Evolutionary conservation across 805 yeast species (phyloP).

Genomic region (Wickerhamomyces subpelliculosus): DNA sequence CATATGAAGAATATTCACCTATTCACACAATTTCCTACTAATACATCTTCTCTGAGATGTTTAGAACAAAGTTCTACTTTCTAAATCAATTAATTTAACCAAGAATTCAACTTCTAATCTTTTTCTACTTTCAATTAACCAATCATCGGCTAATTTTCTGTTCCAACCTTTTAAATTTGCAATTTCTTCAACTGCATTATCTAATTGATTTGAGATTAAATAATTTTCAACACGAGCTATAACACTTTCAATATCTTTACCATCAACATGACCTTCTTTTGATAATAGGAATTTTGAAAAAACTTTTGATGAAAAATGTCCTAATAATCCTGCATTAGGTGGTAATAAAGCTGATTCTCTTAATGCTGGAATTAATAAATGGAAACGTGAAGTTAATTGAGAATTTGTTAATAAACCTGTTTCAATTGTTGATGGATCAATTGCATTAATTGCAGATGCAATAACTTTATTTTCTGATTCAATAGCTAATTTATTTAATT

Average conservation of each 20-base stretch:
- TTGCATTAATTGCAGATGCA: slow-evolving; percentile 36
- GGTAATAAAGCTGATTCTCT: slow-evolving; percentile 86
- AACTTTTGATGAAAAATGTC: slow-evolving; percentile 75
- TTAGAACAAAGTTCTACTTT: slow-evolving; percentile 41
- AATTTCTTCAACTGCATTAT: slow-evolving; percentile 88
- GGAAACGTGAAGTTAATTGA: slow-evolving; percentile 31
- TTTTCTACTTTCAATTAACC: slow-evolving; percentile 86
- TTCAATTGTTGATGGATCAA: slow-evolving; percentile 37
- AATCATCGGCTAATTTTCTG: slow-evolving; percentile 80
- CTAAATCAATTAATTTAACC: slow-evolving; percentile 60
- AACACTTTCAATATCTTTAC: slow-evolving; percentile 82
- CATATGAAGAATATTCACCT: not conserved
- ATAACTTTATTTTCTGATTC: slow-evolving; percentile 41
- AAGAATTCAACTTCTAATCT: slow-evolving; percentile 84
- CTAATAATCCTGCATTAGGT: slow-evolving; percentile 92
- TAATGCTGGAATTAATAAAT: slow-evolving; percentile 73
- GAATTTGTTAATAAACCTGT: slow-evolving; percentile 47
- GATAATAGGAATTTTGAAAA: slow-evolving; percentile 71
- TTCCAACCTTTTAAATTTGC: slow-evolving; percentile 90
- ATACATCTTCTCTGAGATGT: too few species aligned
- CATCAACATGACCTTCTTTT: slow-evolving; percentile 73
- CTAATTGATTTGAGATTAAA: slow-evolving; percentile 68
- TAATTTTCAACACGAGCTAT: slow-evolving; percentile 79
- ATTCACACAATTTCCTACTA: not conserved
- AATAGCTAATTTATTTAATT: slow-evolving; percentile 26